Evolutionary conservation across 2,329 filamentous ascomycete genomes (phyloP).

Genomic region (Orbilia oligospora): DNA sequence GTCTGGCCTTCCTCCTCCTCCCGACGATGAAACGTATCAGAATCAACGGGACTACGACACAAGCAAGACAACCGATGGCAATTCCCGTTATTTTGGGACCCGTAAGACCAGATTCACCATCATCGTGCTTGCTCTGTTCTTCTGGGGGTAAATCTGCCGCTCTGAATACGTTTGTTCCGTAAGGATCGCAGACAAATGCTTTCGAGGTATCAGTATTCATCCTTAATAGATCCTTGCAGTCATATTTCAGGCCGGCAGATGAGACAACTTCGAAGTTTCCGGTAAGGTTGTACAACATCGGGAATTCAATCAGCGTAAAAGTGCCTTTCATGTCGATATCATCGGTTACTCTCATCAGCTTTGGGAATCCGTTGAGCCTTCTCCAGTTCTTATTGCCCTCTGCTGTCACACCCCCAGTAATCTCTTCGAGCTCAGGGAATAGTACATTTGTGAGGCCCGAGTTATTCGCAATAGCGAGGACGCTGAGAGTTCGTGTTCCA

Average conservation of each 20-base stretch:
- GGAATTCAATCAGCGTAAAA: slow-evolving; percentile 47
- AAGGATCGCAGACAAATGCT: slow-evolving; percentile 55
- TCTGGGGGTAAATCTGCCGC: slow-evolving; percentile 30
- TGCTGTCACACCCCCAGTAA: slow-evolving; percentile 47
- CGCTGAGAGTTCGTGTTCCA: slow-evolving; percentile 47
- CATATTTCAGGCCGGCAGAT: slow-evolving; percentile 29
- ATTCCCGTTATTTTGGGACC: slow-evolving; percentile 58
- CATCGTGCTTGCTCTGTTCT: slow-evolving; percentile 11
- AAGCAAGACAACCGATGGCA: slow-evolving; percentile 56
- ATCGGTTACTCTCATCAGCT: slow-evolving; percentile 45
- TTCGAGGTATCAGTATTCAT: slow-evolving; percentile 56
- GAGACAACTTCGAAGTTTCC: slow-evolving; percentile 49
- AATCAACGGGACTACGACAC: slow-evolving; percentile 48
- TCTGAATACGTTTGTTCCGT: slow-evolving; percentile 47
- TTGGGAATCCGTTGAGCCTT: slow-evolving; percentile 51
- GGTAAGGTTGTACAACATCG: slow-evolving; percentile 54
- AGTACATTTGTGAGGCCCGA: slow-evolving; percentile 30
- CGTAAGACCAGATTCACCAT: slow-evolving; percentile 16
- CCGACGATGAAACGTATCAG: slow-evolving; percentile 51
- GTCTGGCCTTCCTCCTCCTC: slow-evolving; percentile 42
- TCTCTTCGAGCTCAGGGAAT: slow-evolving; percentile 43
- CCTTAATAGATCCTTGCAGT: slow-evolving; percentile 44
- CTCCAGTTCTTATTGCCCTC: slow-evolving; percentile 50
- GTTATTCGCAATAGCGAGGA: slow-evolving; percentile 56
- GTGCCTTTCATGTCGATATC: slow-evolving; percentile 48